Evolutionary conservation across 345 rosid species (phyloP).

Genomic region (Pistacia atlantica): DNA sequence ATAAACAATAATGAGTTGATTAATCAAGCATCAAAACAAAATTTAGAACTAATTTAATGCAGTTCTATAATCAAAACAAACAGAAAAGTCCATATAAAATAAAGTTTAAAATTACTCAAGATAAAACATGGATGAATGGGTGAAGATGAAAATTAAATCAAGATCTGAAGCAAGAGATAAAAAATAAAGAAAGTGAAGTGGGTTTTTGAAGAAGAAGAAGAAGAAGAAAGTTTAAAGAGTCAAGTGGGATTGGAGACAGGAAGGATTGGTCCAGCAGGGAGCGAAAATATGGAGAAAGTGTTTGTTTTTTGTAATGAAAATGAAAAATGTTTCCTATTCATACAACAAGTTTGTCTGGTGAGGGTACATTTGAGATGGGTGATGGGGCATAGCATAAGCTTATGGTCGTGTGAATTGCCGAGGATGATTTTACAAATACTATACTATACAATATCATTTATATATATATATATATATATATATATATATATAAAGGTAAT

Average conservation of each 20-base stretch:
- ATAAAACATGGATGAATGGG: not conserved
- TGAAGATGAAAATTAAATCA: not conserved
- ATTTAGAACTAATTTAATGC: not conserved
- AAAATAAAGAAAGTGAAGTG: not conserved
- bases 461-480: no score
- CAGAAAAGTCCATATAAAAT: no score
- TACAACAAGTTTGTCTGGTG: slow-evolving; percentile 25
- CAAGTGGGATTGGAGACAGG: slow-evolving; percentile 25
- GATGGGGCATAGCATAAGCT: slow-evolving; percentile 3
- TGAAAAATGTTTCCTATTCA: slow-evolving; percentile 36
- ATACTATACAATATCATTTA: not conserved
- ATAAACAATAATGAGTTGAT: not conserved
- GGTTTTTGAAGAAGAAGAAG: not conserved
- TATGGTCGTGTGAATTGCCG: slow-evolving; percentile 12
- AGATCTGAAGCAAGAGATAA: not conserved
- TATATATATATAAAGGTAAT: no score
- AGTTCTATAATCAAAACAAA: no score
- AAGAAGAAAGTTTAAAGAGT: not conserved
- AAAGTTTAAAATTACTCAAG: no score
- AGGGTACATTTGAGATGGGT: slow-evolving; percentile 30
- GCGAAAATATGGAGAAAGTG: slow-evolving; percentile 17
- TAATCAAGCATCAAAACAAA: not conserved
- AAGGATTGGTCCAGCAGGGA: slow-evolving; percentile 30
- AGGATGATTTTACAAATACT: not conserved
- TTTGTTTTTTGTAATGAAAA: slow-evolving; percentile 4